Base-by-base conservation (phyloP, 139 green algal species). In the Desmodesmus armatus region DNA sequence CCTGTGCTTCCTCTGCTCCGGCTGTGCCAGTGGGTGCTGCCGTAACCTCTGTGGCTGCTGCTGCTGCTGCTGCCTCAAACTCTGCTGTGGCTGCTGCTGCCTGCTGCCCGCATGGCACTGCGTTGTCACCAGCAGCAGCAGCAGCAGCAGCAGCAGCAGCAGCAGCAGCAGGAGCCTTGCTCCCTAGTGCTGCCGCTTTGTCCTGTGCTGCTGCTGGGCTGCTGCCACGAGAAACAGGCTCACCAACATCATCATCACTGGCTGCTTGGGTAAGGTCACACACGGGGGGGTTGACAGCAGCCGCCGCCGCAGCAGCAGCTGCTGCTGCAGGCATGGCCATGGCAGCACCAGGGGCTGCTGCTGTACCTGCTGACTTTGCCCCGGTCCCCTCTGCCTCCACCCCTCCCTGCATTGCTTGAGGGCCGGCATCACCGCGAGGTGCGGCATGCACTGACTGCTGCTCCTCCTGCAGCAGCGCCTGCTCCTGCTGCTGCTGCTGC, bases 1-100 rank as follows among this genome's bases (percentile, higher is more conserved):
- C 47, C 47, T 58, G 47, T 15, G 11, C 62, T 71, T 71, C 62
- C 29, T 17, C 29, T 19, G 21, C 69, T 21, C 9, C 27, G 35
- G 55, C 29, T 94, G 37, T 87, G 77, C 37, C 85, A 77, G n/a
- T 89, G 81, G 69, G 76, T 93, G 70, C 1, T 51, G 70, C 70
- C 39, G 2, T 33, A 37, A 35, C 6, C 27, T 55, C 7, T 47
- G 4, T n/a, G 17, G 19, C 47, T 82, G 75, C 37, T 75, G 77
- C 60, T 60, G 58, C 39, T 53, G n/a, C 66, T 78, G 47, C 43
- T 40, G 33, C 41, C 40, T 40, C 63, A 40, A 40, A 7, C 47
- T 19, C 17, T 65, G n/a, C 19, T 40, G 63, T 72, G 17, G 5
- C 7, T 29, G 40, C 63, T 19, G 63, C 29, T 72, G 63, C 55